Evolutionary conservation across 495 filamentous ascomycete genomes (phyloP), one percentile per base, ranked within the genome.

Genomic region (Friedmanniomyces simplex): DNA sequence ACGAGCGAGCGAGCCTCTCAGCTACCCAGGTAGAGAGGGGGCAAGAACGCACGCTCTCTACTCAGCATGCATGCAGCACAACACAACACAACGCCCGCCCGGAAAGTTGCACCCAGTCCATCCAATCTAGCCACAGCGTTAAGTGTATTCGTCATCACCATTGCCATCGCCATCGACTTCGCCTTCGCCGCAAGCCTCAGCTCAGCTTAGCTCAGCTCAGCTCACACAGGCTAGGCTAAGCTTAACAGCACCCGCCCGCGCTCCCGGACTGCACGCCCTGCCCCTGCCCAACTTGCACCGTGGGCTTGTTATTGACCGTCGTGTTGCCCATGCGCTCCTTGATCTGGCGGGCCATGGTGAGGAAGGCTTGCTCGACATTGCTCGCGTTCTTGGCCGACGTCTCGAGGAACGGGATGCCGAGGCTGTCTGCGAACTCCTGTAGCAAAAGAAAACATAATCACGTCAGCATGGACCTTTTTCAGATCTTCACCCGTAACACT

Each of bases 291-390:
- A 99, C 93, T 66, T 94, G 88, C 68, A 99, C 89, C 59, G 88
- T 95, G 52, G 91, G 89, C 78, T 99, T 99, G 78, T 94, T 95
- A 79, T 97, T 95, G 73, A 90, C 89, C 57, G 89, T 91, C 24
- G 90, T 88, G 58, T 89, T 96, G 67, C 93, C 93, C 93, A 97
- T 97, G 63, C 94, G 85, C 77, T 99, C 94, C 81, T 99, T 99
- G 76, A 99, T 97, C 71, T 97, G 91, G 73, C 93, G 86, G 54
- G 93, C 93, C 93, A 99, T 99, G 67, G 93, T 97, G 75, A 99
- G 77, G 85, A 99, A 99, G 66, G 93, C 90, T 77, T 99, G 93
- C 74, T 99, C 93, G 67, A 99, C 93, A 71, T 99, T 99, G 68
- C 87, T 94, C 43, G 94, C 93, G 77, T 93, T 97, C 84, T 99